Percentiles rank a stretch among this genome's conserved stretches.
Conservation (phyloP, 2,329 filamentous ascomycete species). For the Verticillium nonalfalfae region DNA sequence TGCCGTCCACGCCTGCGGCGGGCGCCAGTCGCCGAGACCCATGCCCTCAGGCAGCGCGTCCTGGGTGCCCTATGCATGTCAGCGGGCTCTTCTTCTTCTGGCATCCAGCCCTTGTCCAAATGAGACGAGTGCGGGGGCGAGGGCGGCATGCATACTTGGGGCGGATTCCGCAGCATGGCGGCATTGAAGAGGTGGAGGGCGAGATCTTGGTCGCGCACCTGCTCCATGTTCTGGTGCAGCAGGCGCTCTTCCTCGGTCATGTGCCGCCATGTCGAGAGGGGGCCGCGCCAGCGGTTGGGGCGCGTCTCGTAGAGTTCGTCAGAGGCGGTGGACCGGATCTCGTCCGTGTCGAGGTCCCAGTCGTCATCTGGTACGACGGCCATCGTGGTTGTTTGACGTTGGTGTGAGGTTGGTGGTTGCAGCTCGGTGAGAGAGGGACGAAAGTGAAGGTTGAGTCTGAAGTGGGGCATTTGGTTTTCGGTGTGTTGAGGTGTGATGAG, state of each 20-base stretch:
- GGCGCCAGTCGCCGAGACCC: constrained; percentile 35
- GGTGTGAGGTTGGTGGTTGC: neutral
- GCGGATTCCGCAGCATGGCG: constrained; percentile 56
- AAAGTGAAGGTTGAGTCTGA: neutral
- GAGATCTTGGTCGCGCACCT: constrained; percentile 59
- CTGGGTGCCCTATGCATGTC: constrained; percentile 1
- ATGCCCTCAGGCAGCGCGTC: constrained; percentile 10
- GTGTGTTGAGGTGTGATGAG: neutral
- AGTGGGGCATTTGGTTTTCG: neutral
- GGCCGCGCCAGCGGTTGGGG: constrained; percentile 69
- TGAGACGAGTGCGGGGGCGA: neutral
- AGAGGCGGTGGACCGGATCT: constrained; percentile 38
- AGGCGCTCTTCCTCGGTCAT: constrained; percentile 57
- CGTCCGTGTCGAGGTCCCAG: constrained; percentile 40
- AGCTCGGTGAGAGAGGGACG: neutral
- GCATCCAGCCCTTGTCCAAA: neutral
- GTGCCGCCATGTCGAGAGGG: constrained; percentile 58
- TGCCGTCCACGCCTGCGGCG: constrained; percentile 66
- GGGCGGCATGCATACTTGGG: neutral
- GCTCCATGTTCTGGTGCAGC: constrained; percentile 57
- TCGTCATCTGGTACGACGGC: constrained; percentile 6
- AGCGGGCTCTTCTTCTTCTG: neutral
- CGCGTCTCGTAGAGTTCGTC: constrained; percentile 42
- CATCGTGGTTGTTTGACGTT: neutral
- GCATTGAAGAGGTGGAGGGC: constrained; percentile 74